Evolutionary conservation across 225 moss, liverwort and hornwort species (phyloP).

Genomic region (Neckera pumila): DNA sequence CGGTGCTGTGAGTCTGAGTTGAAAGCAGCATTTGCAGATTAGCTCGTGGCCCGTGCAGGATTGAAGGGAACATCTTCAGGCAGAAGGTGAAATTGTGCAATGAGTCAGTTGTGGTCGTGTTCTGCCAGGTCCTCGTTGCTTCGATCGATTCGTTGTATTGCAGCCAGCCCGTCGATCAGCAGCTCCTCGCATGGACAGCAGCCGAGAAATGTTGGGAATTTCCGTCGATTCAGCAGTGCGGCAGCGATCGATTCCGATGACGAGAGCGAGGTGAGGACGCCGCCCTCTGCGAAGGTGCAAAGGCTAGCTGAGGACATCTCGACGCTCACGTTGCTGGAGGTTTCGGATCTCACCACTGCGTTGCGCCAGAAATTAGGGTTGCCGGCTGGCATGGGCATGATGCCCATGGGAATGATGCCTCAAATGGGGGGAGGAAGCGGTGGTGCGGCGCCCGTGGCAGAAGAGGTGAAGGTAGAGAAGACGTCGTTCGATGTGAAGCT

Average conservation of each 20-base stretch:
- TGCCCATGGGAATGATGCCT: slow-evolving; percentile 74
- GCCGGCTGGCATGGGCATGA: slow-evolving; percentile 60
- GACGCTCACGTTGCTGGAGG: slow-evolving; percentile 76
- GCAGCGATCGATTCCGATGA: slow-evolving; percentile 57
- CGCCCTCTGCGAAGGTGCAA: slow-evolving; percentile 63
- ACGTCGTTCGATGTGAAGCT: slow-evolving; percentile 84
- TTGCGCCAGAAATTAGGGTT: slow-evolving; percentile 77
- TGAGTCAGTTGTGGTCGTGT: slow-evolving; percentile 37
- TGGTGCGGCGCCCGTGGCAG: slow-evolving; percentile 12
- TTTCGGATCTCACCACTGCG: slow-evolving; percentile 66
- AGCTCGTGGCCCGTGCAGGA: not conserved
- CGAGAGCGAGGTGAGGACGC: slow-evolving; percentile 56
- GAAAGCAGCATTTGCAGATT: not conserved
- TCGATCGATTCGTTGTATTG: slow-evolving; percentile 25
- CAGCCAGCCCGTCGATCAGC: not conserved
- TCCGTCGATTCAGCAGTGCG: slow-evolving; percentile 9
- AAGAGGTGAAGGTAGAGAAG: slow-evolving; percentile 73
- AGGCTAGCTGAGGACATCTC: slow-evolving; percentile 80
- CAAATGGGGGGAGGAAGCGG: slow-evolving; percentile 39
- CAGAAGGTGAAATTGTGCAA: not conserved
- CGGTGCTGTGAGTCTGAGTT: not conserved
- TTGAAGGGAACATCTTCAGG: not conserved
- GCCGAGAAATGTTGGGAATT: not conserved
- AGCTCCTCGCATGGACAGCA: not conserved
- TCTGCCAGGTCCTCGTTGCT: slow-evolving; percentile 9